phyloP scores from a whole-genome alignment of 345 rosid genomes.

The Laguncularia racemosa region DNA sequence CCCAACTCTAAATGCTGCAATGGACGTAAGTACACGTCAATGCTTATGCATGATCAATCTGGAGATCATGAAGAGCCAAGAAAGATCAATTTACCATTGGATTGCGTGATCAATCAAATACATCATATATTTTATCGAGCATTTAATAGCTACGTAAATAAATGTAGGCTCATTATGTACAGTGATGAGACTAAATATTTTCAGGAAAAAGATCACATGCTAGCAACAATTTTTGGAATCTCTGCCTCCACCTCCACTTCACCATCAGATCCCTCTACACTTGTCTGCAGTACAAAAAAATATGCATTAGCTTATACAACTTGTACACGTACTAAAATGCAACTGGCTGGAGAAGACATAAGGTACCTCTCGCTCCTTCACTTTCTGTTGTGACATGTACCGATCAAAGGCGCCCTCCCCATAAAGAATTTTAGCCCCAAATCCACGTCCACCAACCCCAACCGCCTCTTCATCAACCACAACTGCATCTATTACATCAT shows the following conservation, averaged over 20 bases:
- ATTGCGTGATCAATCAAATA: no score
- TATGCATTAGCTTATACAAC: background rate
- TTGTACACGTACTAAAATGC: background rate
- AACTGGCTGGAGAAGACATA: background rate
- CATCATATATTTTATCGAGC: background rate
- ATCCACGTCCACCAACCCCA: conserved; percentile 44
- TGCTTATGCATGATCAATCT: no score
- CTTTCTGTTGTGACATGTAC: conserved; percentile 47
- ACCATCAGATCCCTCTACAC: conserved; percentile 39
- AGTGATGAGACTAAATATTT: conserved; percentile 27
- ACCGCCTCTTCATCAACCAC: conserved; percentile 82
- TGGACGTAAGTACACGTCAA: no score
- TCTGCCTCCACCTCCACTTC: conserved; percentile 70
- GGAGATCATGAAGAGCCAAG: no score
- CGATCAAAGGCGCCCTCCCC: conserved; percentile 70
- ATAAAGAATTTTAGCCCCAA: conserved; percentile 77
- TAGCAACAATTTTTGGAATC: conserved; percentile 75
- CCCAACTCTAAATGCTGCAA: no score
- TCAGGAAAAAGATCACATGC: conserved; percentile 46
- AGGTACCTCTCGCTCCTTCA: conserved; percentile 29
- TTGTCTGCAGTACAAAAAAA: conserved; percentile 33
- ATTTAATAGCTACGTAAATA: conserved; percentile 2
- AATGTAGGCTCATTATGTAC: conserved; percentile 39
- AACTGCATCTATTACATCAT: conserved; percentile 73
- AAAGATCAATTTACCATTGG: no score